Percentiles rank a stretch among this genome's conserved stretches.
Conservation (phyloP, 169 alveolate species). For the Eimeria sp. region DNA sequence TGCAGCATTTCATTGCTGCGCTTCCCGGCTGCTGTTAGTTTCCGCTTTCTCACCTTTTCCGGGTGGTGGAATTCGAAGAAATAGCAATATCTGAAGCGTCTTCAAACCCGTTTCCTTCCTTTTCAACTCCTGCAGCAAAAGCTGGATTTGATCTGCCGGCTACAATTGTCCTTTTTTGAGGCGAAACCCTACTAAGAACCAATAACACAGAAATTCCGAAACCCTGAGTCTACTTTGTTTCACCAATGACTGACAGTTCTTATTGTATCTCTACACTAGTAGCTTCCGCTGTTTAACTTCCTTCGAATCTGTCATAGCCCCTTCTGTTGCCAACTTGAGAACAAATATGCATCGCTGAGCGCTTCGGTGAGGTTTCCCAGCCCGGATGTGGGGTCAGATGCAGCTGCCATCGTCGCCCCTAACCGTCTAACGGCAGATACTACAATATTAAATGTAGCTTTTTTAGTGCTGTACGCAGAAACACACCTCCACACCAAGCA, state of each 20-base stretch:
- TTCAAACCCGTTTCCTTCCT: neutral
- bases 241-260: neutral
- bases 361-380: too few species aligned
- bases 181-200: neutral
- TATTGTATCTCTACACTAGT: neutral
- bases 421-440: too few species aligned
- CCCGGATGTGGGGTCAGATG: too few species aligned
- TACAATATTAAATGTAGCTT: too few species aligned
- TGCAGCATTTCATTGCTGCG: neutral
- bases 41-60: neutral
- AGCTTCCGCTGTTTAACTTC: neutral
- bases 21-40: neutral
- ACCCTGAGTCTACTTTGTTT: neutral
- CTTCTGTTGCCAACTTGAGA: neutral
- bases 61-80: neutral
- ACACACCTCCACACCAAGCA: too few species aligned
- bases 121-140: neutral
- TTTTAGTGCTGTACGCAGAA: too few species aligned
- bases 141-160: neutral
- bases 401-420: too few species aligned
- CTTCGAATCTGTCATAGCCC: neutral
- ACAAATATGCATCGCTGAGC: too few species aligned
- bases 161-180: neutral
- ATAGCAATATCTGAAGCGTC: neutral
- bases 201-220: neutral